Evolutionary conservation across 257 asterid genomes (phyloP).

Genomic region (Scutellaria minor): DNA sequence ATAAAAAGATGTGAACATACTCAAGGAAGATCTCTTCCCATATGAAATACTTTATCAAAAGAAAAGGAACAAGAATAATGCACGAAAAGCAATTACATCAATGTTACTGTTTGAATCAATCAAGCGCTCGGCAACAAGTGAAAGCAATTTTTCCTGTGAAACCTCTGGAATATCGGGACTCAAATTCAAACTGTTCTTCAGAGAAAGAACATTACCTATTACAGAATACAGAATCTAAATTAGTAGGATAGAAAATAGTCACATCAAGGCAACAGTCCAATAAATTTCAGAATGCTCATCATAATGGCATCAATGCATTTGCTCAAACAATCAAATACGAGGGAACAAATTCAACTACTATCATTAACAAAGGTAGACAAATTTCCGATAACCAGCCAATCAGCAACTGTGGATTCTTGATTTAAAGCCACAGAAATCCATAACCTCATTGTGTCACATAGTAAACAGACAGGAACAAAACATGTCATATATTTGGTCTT

Average conservation of each 20-base stretch:
- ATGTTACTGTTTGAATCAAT: conserved; percentile 72
- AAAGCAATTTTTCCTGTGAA: conserved; percentile 89
- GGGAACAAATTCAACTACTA: too few species aligned
- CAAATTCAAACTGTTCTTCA: conserved; percentile 78
- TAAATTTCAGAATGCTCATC: neutral
- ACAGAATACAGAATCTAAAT: conserved; percentile 30
- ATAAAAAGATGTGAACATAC: neutral
- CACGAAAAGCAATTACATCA: conserved; percentile 50
- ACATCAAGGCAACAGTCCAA: neutral
- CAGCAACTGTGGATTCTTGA: too few species aligned
- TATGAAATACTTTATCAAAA: conserved; percentile 5
- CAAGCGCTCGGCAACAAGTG: conserved; percentile 88
- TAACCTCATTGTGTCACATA: too few species aligned
- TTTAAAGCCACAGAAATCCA: too few species aligned
- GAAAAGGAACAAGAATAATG: conserved; percentile 13
- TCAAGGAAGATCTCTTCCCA: neutral
- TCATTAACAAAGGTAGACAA: conserved; percentile 9
- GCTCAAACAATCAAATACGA: neutral
- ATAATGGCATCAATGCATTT: neutral
- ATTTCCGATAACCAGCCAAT: too few species aligned
- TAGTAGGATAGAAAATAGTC: conserved; percentile 5
- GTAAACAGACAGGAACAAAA: too few species aligned
- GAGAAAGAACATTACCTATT: conserved; percentile 81
- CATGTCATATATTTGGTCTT: too few species aligned
- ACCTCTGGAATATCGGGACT: conserved; percentile 88